These are phyloP conservation scores for Cercospora sesami DNA, from an alignment of 2,329 filamentous ascomycete species.

Conservation along the genomic window DNA sequence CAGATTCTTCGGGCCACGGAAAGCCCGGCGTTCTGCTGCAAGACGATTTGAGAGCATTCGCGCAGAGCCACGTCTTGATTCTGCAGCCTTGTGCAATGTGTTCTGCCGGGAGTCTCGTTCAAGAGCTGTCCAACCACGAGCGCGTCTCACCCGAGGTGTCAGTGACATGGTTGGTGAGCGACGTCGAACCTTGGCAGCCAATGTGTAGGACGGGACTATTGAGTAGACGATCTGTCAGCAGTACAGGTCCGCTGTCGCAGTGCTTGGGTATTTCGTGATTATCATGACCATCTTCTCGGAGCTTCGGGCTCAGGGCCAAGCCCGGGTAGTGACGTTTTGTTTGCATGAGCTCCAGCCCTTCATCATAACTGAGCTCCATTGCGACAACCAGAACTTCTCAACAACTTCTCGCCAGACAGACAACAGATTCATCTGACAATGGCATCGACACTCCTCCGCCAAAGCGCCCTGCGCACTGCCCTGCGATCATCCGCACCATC, in stretches of 20 bases:
- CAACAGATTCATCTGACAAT: constrained; percentile 48
- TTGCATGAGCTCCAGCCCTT: constrained; percentile 5
- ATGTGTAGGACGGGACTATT: background rate
- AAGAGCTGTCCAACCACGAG: background rate
- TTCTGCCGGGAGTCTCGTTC: background rate
- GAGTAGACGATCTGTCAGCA: background rate
- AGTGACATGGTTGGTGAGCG: background rate
- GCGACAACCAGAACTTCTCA: background rate
- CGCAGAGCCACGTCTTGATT: background rate
- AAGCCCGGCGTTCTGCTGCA: no score
- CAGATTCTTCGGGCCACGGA: background rate
- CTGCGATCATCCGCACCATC: constrained; percentile 67
- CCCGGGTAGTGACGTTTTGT: constrained; percentile 1
- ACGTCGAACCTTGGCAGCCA: background rate
- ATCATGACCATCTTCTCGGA: constrained; percentile 4
- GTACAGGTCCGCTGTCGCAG: background rate
- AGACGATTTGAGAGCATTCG: background rate
- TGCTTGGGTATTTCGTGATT: background rate
- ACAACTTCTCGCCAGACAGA: background rate
- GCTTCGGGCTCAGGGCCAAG: background rate
- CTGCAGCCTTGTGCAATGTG: no score
- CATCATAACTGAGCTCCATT: constrained; percentile 3
- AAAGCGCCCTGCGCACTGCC: constrained; percentile 67
- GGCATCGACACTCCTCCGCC: constrained; percentile 74
- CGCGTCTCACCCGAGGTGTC: no score